Percentiles rank a stretch among this genome's conserved stretches.
Conservation (phyloP, 179 eudicot species). For the Heliamphora pulchella region DNA sequence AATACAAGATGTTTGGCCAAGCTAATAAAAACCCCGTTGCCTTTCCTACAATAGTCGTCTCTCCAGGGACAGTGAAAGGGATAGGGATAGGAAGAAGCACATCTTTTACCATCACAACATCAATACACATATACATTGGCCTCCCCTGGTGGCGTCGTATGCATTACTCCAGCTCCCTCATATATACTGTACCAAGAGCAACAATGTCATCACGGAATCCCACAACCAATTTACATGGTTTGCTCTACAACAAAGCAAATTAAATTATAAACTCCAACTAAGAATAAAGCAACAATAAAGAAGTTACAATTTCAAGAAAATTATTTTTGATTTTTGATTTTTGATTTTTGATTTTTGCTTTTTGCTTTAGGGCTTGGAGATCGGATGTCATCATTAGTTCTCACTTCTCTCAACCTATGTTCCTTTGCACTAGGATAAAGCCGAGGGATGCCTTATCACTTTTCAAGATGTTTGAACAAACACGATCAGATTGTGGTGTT, state of each 20-base stretch:
- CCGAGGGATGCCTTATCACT: not conserved
- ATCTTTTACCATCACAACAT: not conserved
- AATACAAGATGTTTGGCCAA: conserved; percentile 7
- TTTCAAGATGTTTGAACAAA: not conserved
- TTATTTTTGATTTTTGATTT: no score
- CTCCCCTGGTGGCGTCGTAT: not conserved
- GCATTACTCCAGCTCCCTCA: not conserved
- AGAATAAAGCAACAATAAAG: not conserved
- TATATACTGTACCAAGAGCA: not conserved
- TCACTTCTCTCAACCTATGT: not conserved
- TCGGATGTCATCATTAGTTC: not conserved
- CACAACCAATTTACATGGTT: not conserved
- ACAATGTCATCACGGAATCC: not conserved
- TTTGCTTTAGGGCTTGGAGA: not conserved
- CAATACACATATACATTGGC: not conserved
- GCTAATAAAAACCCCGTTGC: not conserved
- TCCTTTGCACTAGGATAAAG: not conserved
- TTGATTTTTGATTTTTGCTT: not conserved
- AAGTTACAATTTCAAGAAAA: not conserved
- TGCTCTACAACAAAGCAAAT: not conserved
- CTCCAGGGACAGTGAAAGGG: not conserved
- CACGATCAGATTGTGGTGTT: not conserved
- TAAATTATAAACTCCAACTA: not conserved
- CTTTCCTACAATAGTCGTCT: not conserved
- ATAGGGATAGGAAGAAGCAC: conserved; percentile 4